phyloP scores from a whole-genome alignment of 129 eudicot genomes.

The Centella asiatica region DNA sequence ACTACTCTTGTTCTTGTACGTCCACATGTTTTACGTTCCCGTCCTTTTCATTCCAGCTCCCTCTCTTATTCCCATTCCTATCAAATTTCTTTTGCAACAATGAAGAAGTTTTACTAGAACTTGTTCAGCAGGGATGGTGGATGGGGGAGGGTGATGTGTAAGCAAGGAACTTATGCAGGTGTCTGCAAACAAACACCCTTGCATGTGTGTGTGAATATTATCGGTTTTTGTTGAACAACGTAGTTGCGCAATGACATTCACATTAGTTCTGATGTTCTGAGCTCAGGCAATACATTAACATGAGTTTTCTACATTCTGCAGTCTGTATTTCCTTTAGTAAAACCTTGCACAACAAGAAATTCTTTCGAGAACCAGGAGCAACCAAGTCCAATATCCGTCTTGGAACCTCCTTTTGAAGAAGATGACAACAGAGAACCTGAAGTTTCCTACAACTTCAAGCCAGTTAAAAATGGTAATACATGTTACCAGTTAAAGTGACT shows the following conservation, averaged over 20 bases:
- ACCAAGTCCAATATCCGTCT: constrained; percentile 90
- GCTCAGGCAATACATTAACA: background rate
- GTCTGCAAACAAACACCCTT: background rate
- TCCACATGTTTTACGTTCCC: background rate
- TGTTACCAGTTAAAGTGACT: background rate
- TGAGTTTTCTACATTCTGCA: constrained; percentile 23
- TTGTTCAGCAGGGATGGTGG: background rate
- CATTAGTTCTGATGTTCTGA: constrained; percentile 1
- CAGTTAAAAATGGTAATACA: constrained; percentile 46
- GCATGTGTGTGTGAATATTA: background rate
- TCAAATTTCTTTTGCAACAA: background rate
- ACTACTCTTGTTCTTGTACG: background rate
- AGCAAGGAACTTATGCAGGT: background rate
- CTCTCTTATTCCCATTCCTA: background rate
- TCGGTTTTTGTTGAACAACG: background rate
- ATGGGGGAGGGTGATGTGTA: background rate
- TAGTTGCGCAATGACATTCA: background rate
- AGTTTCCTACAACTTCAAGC: constrained; percentile 22
- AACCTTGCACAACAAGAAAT: background rate
- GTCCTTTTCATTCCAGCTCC: too few relatives aligned
- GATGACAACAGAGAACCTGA: constrained; percentile 32
- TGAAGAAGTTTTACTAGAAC: too few relatives aligned
- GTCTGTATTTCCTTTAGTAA: constrained; percentile 28
- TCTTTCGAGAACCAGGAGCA: constrained; percentile 70
- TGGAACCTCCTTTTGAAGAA: constrained; percentile 72